Base-by-base conservation (phyloP, 208 protist species). In the Trypanosoma vivax region DNA sequence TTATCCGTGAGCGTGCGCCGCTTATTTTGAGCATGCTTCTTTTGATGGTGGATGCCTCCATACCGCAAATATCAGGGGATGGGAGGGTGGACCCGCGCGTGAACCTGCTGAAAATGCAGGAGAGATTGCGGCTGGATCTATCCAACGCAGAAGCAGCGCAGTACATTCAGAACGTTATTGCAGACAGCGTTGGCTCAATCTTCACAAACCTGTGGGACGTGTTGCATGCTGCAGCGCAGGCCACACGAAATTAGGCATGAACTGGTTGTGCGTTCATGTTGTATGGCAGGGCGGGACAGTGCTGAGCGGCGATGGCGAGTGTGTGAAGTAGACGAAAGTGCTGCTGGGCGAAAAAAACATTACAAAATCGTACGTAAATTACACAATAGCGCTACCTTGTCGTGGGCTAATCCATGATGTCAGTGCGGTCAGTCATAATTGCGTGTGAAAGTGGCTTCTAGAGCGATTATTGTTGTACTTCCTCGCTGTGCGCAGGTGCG, bases 21-120 rank as follows among this genome's bases (percentile, higher is more conserved):
- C 67, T 98, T 23, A 95, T 99, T 52, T 70, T 99, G 23, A 96
- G 97, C 67, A 68, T 98, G 55, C 55, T 97, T 25, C 58, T 82
- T 29, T 73, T 98, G 9, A 97, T 98, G 85, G 58, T 84, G 2
- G 86, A 98, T 55, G 81, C 95, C 0, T 72, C 63, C 21, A 77
- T 92, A 59, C 86, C 64, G 19, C 86, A 85, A 46, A 55, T 90
- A 42, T 59, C 46, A 33, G 55, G 48, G 14, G 60, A 53, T 24
- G 49, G 49, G 38, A 59, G 39, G 9, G 34, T 73, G 1, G 84
- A 90, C 51, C 77, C 83, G 24, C 58, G 72, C 5, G 61, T 69
- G 4, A 85, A 87, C 34, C 47, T 92, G 18, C 33, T 91, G 27
- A 83, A 94, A 52, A 88, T 97, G 27, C 94, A 97, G 58, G 92